Percentiles rank a stretch among this genome's conserved stretches.
These are phyloP conservation scores for Aspergillus ochraceus DNA, from an alignment of 2,329 filamentous ascomycete genomes.

Conservation along the genomic window DNA sequence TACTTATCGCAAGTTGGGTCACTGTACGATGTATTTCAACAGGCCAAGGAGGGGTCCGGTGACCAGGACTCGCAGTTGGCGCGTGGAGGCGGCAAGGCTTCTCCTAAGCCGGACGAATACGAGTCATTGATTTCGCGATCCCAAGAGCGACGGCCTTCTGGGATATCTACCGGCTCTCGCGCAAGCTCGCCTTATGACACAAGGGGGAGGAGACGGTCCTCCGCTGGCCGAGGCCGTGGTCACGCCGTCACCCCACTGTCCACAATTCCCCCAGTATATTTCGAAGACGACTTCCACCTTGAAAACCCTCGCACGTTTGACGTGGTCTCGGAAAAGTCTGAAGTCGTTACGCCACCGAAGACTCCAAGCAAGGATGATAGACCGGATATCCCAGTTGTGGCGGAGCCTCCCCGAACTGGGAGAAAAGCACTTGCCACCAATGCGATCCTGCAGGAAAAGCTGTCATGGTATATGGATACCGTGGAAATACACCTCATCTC, in stretches of 20 bases:
- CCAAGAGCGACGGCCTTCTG: conserved; percentile 43
- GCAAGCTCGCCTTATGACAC: conserved; percentile 49
- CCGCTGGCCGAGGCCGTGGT: conserved; percentile 55
- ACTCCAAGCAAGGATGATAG: conserved; percentile 55
- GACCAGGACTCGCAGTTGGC: conserved; percentile 54
- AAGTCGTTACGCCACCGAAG: conserved; percentile 76
- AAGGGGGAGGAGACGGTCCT: conserved; percentile 52
- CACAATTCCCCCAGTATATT: conserved; percentile 90
- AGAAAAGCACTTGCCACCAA: conserved; percentile 92
- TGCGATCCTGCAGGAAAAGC: conserved; percentile 94
- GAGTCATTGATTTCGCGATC: conserved; percentile 49
- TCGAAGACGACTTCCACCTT: conserved; percentile 90
- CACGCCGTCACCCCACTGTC: conserved; percentile 82
- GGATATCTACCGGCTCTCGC: conserved; percentile 45
- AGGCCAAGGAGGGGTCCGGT: conserved; percentile 75
- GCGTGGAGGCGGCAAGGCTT: conserved; percentile 46
- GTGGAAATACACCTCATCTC: conserved; percentile 96
- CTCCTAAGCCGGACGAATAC: conserved; percentile 49
- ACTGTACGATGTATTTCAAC: conserved; percentile 84
- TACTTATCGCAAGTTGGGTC: conserved; percentile 85
- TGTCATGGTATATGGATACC: conserved; percentile 99
- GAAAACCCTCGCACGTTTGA: conserved; percentile 97
- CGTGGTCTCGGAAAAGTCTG: conserved; percentile 91
- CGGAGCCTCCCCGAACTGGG: conserved; percentile 55
- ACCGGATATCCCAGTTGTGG: conserved; percentile 57